phyloP scores from a whole-genome alignment of 257 asterid species.

The Solanum chmielewskii region DNA sequence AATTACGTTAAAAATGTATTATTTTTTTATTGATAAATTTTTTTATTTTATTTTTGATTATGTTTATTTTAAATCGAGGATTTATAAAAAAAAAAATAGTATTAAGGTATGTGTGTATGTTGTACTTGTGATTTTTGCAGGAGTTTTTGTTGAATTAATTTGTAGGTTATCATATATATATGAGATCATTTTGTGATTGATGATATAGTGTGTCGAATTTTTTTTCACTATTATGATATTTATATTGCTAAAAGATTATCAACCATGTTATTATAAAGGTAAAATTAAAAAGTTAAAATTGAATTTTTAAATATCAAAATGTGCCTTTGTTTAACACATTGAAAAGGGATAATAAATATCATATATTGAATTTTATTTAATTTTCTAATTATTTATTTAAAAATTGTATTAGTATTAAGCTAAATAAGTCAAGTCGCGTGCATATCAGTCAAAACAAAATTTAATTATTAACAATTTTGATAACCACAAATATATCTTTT shows the following conservation, averaged over 20 bases:
- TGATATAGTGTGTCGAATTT: too few species aligned
- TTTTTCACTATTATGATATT: neutral
- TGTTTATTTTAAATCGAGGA: too few species aligned
- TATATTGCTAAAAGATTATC: neutral
- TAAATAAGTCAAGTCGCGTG: neutral
- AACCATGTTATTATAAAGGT: neutral
- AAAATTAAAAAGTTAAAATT: neutral
- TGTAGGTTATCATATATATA: neutral
- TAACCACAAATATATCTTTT: neutral
- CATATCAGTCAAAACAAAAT: neutral
- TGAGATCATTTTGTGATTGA: neutral
- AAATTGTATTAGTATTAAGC: neutral
- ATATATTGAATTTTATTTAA: neutral
- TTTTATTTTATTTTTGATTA: neutral
- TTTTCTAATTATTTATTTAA: neutral
- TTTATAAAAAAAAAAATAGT: too few species aligned
- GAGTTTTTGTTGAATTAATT: neutral
- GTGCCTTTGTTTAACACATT: too few species aligned
- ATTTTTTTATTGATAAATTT: rapidly evolving
- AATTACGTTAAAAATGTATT: neutral
- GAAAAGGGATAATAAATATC: neutral
- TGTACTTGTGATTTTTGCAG: too few species aligned
- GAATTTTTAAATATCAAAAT: too few species aligned
- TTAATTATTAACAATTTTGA: neutral
- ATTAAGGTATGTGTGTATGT: too few species aligned